Evolutionary conservation across 2,329 filamentous ascomycete genomes (phyloP).

Genomic region (Pestalotiopsis sp.): DNA sequence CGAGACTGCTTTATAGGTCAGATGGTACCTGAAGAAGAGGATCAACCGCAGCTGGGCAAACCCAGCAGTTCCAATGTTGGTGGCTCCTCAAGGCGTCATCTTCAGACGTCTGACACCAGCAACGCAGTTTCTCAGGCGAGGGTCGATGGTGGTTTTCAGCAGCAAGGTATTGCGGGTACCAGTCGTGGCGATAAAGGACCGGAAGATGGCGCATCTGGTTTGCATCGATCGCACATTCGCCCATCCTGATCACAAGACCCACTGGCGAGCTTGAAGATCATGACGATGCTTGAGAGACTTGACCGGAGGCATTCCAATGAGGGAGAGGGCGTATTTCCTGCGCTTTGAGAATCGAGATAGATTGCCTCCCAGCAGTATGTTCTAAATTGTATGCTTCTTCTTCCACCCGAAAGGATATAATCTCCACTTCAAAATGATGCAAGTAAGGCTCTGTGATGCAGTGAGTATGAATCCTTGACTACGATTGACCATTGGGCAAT

Average conservation of each 20-base stretch:
- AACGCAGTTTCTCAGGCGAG: constrained; percentile 19
- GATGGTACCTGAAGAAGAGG: constrained; percentile 37
- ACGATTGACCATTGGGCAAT: too few species aligned
- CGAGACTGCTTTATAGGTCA: constrained; percentile 41
- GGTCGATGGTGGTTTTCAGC: constrained; percentile 18
- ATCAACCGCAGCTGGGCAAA: constrained; percentile 18
- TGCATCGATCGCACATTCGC: neutral
- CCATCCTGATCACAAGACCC: neutral
- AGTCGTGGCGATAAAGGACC: neutral
- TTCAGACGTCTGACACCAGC: neutral
- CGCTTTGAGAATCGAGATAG: too few species aligned
- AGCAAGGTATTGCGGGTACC: constrained; percentile 11
- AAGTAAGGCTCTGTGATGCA: too few species aligned
- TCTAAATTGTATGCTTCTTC: too few species aligned
- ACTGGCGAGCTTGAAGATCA: neutral
- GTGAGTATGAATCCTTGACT: too few species aligned
- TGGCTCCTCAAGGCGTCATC: neutral
- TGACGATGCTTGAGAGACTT: neutral
- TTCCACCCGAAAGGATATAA: too few species aligned
- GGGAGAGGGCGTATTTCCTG: neutral
- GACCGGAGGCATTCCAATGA: neutral
- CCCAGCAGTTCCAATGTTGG: neutral
- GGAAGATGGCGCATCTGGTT: neutral
- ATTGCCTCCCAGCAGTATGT: too few species aligned
- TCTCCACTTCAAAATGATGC: too few species aligned